Evolutionary conservation across 2,329 filamentous ascomycete species (phyloP).

Genomic region (Colletotrichum tropicale): DNA sequence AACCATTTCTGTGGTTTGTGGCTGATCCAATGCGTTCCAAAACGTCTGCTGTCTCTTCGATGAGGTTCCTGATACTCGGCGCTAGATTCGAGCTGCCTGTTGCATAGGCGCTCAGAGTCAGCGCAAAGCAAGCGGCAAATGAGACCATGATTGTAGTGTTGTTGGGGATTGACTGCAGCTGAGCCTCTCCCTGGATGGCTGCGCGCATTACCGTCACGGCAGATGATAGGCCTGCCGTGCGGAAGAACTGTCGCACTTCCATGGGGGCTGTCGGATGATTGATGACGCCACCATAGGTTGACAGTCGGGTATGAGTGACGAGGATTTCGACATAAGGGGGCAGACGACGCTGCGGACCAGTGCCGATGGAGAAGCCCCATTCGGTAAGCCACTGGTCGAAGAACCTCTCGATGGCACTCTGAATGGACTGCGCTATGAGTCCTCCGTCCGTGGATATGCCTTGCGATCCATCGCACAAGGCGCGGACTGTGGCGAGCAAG

Average conservation of each 20-base stretch:
- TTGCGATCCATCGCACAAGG: slow-evolving; percentile 63
- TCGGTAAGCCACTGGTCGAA: slow-evolving; percentile 69
- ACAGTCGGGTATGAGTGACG: slow-evolving; percentile 73
- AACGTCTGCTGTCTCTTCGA: slow-evolving; percentile 72
- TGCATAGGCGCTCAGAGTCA: slow-evolving; percentile 66
- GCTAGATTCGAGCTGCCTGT: slow-evolving; percentile 62
- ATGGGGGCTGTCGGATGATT: slow-evolving; percentile 75
- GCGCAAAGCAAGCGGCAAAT: slow-evolving; percentile 72
- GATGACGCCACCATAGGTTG: slow-evolving; percentile 77
- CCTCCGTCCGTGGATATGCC: slow-evolving; percentile 53
- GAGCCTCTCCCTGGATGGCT: slow-evolving; percentile 72
- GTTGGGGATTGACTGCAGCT: slow-evolving; percentile 78
- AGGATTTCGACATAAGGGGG: slow-evolving; percentile 79
- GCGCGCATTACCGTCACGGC: slow-evolving; percentile 77
- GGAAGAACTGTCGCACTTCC: slow-evolving; percentile 75
- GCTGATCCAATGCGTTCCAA: slow-evolving; percentile 71
- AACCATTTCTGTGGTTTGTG: slow-evolving; percentile 69
- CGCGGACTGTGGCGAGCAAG: slow-evolving; percentile 61
- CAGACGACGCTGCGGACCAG: slow-evolving; percentile 59
- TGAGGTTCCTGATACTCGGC: slow-evolving; percentile 66
- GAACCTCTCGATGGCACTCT: slow-evolving; percentile 67
- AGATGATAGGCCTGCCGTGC: slow-evolving; percentile 72
- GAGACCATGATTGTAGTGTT: slow-evolving; percentile 82
- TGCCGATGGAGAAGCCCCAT: slow-evolving; percentile 64
- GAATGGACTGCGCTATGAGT: slow-evolving; percentile 59